phyloP scores from a whole-genome alignment of 2,329 filamentous ascomycete genomes.

The Penicillium nordicum region DNA sequence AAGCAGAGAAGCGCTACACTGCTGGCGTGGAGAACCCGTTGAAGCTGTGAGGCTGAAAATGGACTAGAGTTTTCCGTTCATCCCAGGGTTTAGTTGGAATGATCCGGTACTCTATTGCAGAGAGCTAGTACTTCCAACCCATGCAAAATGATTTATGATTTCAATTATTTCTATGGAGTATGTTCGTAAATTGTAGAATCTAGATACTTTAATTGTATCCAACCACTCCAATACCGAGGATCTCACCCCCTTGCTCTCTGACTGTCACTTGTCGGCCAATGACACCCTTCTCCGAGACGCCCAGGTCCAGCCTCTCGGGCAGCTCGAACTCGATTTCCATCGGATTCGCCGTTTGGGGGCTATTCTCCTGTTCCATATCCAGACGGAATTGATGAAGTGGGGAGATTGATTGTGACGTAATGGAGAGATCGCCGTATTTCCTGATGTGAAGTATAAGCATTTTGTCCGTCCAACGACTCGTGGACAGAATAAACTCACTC shows the following conservation, averaged over 20 bases:
- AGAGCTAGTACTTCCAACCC: not conserved
- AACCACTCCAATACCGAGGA: constrained; percentile 33
- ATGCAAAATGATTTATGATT: not conserved
- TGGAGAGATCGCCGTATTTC: constrained; percentile 29
- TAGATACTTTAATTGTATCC: constrained; percentile 30
- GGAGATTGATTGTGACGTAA: constrained; percentile 1
- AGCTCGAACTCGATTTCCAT: constrained; percentile 28
- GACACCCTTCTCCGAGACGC: constrained; percentile 35
- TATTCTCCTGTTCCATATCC: constrained; percentile 8
- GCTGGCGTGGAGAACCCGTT: constrained; percentile 27
- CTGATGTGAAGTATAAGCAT: constrained; percentile 11
- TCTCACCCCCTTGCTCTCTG: constrained; percentile 17
- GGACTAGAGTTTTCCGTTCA: not conserved
- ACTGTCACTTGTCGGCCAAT: constrained; percentile 35
- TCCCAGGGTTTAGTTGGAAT: no score
- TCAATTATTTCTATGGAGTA: constrained; percentile 2
- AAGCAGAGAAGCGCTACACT: constrained; percentile 65
- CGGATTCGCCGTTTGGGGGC: not conserved
- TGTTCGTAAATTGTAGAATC: not conserved
- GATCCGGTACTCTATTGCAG: not conserved
- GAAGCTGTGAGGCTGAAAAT: constrained; percentile 22
- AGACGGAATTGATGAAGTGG: constrained; percentile 31
- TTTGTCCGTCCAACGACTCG: not conserved
- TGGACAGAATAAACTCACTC: constrained; percentile 25
- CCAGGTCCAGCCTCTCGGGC: constrained; percentile 31